Percentiles rank a stretch among this genome's conserved stretches.
phyloP scores from a whole-genome alignment of 2,329 filamentous ascomycete genomes.

The Fusarium newnesense region DNA sequence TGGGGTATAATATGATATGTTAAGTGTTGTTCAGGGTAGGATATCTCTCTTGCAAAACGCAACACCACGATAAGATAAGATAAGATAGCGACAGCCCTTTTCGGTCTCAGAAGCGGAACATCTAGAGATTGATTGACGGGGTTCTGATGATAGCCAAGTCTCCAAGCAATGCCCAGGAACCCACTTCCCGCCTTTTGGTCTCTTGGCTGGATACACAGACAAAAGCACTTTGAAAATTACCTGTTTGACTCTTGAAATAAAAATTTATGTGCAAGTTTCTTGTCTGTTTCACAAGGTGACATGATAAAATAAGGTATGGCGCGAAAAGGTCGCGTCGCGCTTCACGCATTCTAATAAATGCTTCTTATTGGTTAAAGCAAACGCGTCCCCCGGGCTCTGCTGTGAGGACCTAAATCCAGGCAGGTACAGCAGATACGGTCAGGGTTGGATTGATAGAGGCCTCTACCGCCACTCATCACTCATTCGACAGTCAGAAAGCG shows the following conservation, averaged over 20 bases:
- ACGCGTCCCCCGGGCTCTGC: no score
- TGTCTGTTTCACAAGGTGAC: no score
- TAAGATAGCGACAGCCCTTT: background rate
- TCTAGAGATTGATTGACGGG: background rate
- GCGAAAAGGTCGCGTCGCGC: background rate
- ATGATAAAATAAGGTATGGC: background rate
- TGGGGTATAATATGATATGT: no score
- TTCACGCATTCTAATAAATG: accelerated
- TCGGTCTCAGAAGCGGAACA: background rate
- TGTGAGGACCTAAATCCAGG: background rate
- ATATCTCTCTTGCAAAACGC: background rate
- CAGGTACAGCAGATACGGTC: accelerated
- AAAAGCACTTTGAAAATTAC: background rate
- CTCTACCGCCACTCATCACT: background rate
- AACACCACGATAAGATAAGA: background rate
- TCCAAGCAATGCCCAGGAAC: background rate
- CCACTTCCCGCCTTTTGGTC: background rate
- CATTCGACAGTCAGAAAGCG: background rate
- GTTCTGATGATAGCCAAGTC: background rate
- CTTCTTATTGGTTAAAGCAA: background rate
- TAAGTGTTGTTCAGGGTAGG: background rate
- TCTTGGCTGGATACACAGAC: background rate
- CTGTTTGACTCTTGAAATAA: background rate
- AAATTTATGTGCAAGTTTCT: background rate
- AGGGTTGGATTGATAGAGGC: background rate